Evolutionary conservation across 225 moss, liverwort and hornwort genomes (phyloP), one percentile per base, ranked within the genome.

Genomic region (Climacium dendroides): DNA sequence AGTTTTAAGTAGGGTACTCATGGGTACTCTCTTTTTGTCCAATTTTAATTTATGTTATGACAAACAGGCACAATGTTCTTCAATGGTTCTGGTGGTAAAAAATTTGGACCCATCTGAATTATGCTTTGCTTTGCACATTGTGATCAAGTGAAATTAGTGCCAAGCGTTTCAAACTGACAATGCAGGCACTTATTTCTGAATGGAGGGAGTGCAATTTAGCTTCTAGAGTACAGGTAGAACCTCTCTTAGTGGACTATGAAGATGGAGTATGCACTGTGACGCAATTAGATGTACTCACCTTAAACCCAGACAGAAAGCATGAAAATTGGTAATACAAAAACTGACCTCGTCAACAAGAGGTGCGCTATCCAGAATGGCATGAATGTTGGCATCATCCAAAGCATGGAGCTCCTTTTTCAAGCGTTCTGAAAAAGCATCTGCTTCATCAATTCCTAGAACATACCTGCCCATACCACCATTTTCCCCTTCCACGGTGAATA

Each of bases 381-480:
- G 94, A 74, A 98, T 93, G 89, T 98, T 98, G 82, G 98, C 97
- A 61, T 95, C 94, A 82, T 98, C 97, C 64, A 98, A 90, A n/a
- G 97, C 93, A 54, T 92, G 91, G 63, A 98, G 89, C 88, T 98
- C 98, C 75, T 90, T 95, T 78, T 98, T 95, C 90, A 98, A 91
- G 78, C 97, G 97, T 75, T 98, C 98, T 19, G 98, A 98, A 84
- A 98, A 98, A 86, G 97, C 98, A 90, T 97, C 98, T 47, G 98
- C 98, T 89, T 98, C 98, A 54, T 97, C 98, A 91, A 98, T 97
- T 52, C 98, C 96, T 39, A 98, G 80, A 47, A 98, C 96, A 84
- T 98, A 98, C 91, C 98, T 98, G 91, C 66, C 66, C 85, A 78
- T 15, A 80, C 85, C 88, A 81, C 48, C 72, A 60, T 72, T 82